Evolutionary conservation across 257 asterid genomes (phyloP), one percentile per base, ranked within the genome.

Genomic region (Paulownia fortunei): DNA sequence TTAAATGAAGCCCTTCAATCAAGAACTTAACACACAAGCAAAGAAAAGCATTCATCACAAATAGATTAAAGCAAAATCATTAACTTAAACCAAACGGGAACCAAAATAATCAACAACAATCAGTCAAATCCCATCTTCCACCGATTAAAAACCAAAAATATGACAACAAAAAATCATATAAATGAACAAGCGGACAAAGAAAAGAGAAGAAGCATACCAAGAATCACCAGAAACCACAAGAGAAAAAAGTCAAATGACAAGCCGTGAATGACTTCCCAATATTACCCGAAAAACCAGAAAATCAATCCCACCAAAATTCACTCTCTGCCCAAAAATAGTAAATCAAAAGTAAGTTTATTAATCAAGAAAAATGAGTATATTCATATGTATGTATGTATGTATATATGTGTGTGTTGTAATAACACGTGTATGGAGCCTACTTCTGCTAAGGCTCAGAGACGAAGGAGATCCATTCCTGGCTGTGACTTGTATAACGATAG

Each of bases 151-250:
- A 10, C 12, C 32, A 39, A 27, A 32, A 21, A 58, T 7, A 68
- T 3, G 19, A 37, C 21, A 36, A 41, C 51, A 68, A 13, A 55
- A 51, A 61, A 70, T 16, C 12, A 37, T 9, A 71, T 0, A 66
- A 55, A 21, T 46, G 36, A 65, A 41, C 13, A 30, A 52, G n/a
- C 62, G 42, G n/a, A 9, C 19, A 41, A 8, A 27, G 30, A 64
- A 62, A 12, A 8, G 49, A 42, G 55, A 51, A 46, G 46, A 68
- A 73, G 0, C 82, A 18, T 73, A 86, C 87, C 89, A 76, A 76
- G 80, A 86, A 77, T 75, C 78, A 86, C 85, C 85, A 78, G 85
- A 80, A 78, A 83, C 80, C 74, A 73, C 73, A 77, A 67, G 82
- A 80, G 82, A 74, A 76, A 82, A 60, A 80, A 76, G 85, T 82